A percentile compares a stretch with the other conserved stretches of the same genome.
Evolutionary conservation across 2,329 filamentous ascomycete species (phyloP).

Genomic region (Diaporthe sp.): DNA sequence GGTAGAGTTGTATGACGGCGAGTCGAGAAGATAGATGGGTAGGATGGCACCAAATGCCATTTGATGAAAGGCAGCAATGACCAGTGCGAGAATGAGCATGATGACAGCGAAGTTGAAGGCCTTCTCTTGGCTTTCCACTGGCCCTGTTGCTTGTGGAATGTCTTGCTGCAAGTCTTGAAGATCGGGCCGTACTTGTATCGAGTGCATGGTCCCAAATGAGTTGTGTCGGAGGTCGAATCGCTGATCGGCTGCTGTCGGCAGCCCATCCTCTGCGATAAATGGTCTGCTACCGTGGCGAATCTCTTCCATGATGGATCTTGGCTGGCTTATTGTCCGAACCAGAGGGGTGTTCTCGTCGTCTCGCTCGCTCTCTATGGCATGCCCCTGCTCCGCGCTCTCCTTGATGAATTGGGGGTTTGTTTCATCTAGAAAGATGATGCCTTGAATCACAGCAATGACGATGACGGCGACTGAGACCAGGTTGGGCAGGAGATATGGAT

Average conservation of each 20-base stretch:
- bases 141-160: conserved; percentile 18
- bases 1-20: conserved; percentile 42
- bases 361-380: conserved; percentile 44
- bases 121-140: conserved; percentile 43
- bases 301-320: conserved; percentile 40
- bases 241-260: conserved; percentile 50
- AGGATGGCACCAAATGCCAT: conserved; percentile 59
- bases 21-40: conserved; percentile 58
- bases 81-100: conserved; percentile 55
- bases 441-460: conserved; percentile 73
- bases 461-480: conserved; percentile 74
- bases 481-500: conserved; percentile 73
- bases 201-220: conserved; percentile 58
- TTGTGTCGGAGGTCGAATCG: conserved; percentile 52
- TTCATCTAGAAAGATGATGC: conserved; percentile 71
- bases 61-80: conserved; percentile 59
- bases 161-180: conserved; percentile 31
- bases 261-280: conserved; percentile 50
- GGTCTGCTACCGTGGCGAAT: conserved; percentile 44
- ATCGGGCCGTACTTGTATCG: conserved; percentile 50
- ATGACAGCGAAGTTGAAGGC: conserved; percentile 55
- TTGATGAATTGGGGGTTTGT: conserved; percentile 49
- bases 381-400: conserved; percentile 35
- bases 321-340: conserved; percentile 47
- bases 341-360: conserved; percentile 46